A percentile compares a stretch with the other conserved stretches of the same genome.
These are phyloP conservation scores for Fusarium sp. DNA, from an alignment of 2,329 filamentous ascomycete species.

Conservation along the genomic window DNA sequence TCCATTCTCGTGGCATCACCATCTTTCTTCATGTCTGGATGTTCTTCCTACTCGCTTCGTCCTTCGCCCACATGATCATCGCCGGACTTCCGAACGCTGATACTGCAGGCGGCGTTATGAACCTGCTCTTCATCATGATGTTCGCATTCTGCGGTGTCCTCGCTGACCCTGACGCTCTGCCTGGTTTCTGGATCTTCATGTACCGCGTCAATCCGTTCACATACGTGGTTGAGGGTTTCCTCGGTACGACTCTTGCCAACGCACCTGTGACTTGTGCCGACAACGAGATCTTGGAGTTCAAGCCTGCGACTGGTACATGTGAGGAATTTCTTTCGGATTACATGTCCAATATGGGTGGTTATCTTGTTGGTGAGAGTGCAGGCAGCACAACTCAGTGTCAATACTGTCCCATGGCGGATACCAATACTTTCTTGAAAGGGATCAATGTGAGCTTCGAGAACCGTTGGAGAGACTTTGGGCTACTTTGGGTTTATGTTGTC, in stretches of 20 bases:
- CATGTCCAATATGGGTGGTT: background rate
- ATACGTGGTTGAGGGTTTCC: constrained; percentile 73
- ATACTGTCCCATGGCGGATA: constrained; percentile 49
- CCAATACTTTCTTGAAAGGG: constrained; percentile 46
- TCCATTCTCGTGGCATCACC: constrained; percentile 60
- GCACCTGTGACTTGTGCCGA: constrained; percentile 41
- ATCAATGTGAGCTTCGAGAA: constrained; percentile 56
- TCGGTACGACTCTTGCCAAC: constrained; percentile 69
- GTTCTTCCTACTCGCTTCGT: constrained; percentile 71
- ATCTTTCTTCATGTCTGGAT: constrained; percentile 69
- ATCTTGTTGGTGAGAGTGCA: background rate
- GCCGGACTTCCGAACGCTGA: constrained; percentile 70
- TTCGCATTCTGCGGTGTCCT: constrained; percentile 72
- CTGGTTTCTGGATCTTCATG: constrained; percentile 80
- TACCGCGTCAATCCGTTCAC: constrained; percentile 78
- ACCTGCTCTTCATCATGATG: constrained; percentile 67
- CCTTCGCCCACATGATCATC: constrained; percentile 71
- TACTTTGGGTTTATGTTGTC: constrained; percentile 60
- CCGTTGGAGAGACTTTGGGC: constrained; percentile 64
- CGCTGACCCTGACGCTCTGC: constrained; percentile 64
- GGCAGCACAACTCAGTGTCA: constrained; percentile 47
- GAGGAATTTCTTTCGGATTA: background rate
- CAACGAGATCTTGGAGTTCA: constrained; percentile 3
- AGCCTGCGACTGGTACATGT: background rate
- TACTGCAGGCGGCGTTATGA: constrained; percentile 70